Evolutionary conservation across 768 basidiomycete genomes (phyloP), one percentile per base, ranked within the genome.

Genomic region (Pleurotus salmoneostramineus): DNA sequence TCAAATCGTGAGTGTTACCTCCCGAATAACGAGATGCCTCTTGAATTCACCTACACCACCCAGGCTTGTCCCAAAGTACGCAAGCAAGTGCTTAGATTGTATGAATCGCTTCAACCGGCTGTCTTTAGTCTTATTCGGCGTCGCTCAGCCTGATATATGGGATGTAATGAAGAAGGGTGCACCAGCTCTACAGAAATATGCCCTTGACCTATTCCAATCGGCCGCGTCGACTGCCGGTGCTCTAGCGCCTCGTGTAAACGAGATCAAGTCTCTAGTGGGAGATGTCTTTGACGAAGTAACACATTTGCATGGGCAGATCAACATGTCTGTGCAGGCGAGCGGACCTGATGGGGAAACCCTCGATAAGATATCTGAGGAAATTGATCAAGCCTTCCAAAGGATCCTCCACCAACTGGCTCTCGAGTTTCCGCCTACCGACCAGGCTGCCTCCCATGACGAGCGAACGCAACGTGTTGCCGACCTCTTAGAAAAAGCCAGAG

Each of bases 351-450:
- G 27, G 32, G 15, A 33, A 7, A 8, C 34, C 10, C 10, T 56
- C 15, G 62, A 62, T 5, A 49, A 59, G 15, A 48, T 71, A 14
- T 60, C 58, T 4, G 51, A 54, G 10, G 62, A 61, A 27, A 31
- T 74, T 3, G 56, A 58, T 4, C 47, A 3, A 7, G 63, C 65
- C 14, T 33, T 74, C 3, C 62, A 63, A 10, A 43, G 56, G 8
- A 59, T 65, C 11, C 50, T 72, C 31, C 60, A 60, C 12, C 50
- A 50, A 3, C 56, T 75, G 21, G 56, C 69, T 35, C 63, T 62
- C 3, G 69, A 72, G 48, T 72, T 78, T 51, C 64, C 69, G 2
- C 58, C 69, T 1, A 69, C 73, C 3, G 63, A 71, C 34, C 37
- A 69, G 33, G 70, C 71, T 6, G 68, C 71, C 4, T 56, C 63